Conservation (phyloP, 2,329 filamentous ascomycete genomes). For the Endothia cerciana region DNA sequence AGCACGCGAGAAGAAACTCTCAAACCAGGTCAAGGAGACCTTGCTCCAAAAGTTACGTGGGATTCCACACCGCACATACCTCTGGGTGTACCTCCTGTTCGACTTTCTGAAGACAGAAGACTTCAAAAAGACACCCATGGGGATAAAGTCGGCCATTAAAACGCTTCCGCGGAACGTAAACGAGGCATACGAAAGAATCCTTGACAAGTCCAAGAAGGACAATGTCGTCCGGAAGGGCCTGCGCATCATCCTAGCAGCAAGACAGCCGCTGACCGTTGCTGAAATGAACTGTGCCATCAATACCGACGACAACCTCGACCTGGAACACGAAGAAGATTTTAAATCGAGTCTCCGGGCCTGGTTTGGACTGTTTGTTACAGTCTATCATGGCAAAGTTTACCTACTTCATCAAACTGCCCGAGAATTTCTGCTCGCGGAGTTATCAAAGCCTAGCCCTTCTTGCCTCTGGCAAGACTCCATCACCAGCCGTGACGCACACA, state of each 20-base stretch:
- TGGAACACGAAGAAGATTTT: background rate
- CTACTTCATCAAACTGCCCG: background rate
- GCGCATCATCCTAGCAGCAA: background rate
- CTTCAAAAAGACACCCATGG: background rate
- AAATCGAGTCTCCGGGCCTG: background rate
- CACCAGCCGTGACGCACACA: background rate
- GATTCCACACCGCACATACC: background rate
- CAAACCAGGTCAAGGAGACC: background rate
- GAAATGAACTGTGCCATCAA: conserved; percentile 2
- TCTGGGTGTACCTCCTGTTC: conserved; percentile 1
- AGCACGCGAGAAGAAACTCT: background rate
- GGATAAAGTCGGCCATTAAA: background rate
- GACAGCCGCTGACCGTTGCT: background rate
- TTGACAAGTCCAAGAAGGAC: background rate
- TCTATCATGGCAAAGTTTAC: background rate
- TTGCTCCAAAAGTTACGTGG: background rate
- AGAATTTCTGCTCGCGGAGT: background rate
- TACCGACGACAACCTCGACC: background rate
- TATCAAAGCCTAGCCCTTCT: background rate
- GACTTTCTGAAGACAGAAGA: background rate
- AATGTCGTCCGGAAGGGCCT: background rate
- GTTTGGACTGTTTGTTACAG: background rate
- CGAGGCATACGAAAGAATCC: background rate
- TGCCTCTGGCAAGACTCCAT: background rate
- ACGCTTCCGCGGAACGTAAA: background rate